Percentiles rank a stretch among this genome's conserved stretches.
Evolutionary conservation across 495 filamentous ascomycete genomes (phyloP).

Genomic region (Chlorociboria aeruginascens): DNA sequence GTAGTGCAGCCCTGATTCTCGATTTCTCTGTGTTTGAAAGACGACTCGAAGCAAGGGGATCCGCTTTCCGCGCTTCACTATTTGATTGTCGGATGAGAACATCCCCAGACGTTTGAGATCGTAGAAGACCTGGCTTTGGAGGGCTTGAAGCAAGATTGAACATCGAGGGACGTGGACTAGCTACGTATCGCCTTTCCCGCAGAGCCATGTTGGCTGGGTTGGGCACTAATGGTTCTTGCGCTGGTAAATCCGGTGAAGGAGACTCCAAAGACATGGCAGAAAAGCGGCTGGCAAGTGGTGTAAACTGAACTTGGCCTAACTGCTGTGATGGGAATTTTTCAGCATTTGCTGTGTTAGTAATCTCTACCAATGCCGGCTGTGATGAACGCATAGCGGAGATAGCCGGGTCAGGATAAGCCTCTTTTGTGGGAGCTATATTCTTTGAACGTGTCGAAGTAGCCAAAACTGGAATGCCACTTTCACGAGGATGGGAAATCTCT

Average conservation of each 20-base stretch:
- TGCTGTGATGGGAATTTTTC: constrained; percentile 1
- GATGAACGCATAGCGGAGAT: background rate
- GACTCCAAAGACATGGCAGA: constrained; percentile 3
- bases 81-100: constrained; percentile 17
- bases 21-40: constrained; percentile 20
- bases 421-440: background rate
- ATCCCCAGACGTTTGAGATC: constrained; percentile 25
- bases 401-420: background rate
- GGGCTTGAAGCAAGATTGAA: constrained; percentile 16
- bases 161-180: constrained; percentile 18
- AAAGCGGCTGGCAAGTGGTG: constrained; percentile 5
- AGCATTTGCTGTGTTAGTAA: constrained; percentile 10
- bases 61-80: constrained; percentile 19
- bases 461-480: constrained; percentile 12
- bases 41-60: constrained; percentile 18
- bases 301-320: constrained; percentile 9
- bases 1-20: constrained; percentile 33
- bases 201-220: background rate
- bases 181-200: constrained; percentile 7
- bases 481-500: background rate
- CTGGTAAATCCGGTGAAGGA: constrained; percentile 7
- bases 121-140: constrained; percentile 18
- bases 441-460: constrained; percentile 8
- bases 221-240: constrained; percentile 6
- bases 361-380: constrained; percentile 13